phyloP scores from a whole-genome alignment of 225 moss, liverwort and hornwort genomes.

The Pseudoscleropodium purum region DNA sequence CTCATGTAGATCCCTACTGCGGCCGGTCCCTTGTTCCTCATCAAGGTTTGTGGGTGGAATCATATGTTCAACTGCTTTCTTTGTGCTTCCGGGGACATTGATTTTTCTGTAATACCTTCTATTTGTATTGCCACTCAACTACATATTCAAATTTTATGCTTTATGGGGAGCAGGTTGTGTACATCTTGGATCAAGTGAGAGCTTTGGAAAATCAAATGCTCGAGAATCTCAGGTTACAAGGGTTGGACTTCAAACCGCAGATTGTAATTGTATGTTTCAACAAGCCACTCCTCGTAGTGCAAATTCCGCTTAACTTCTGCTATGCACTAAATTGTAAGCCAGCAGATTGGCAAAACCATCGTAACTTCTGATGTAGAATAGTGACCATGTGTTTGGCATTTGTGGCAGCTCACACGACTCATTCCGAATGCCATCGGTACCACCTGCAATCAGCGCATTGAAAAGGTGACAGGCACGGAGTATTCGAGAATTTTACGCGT shows the following conservation, averaged over 20 bases:
- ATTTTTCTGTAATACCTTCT: not conserved
- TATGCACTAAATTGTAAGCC: not conserved
- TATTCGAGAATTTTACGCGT: constrained; percentile 60
- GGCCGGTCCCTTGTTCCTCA: not conserved
- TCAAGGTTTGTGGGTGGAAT: not conserved
- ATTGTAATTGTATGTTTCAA: constrained; percentile 56
- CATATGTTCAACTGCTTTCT: not conserved
- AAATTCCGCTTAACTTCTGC: not conserved
- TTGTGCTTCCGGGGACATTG: not conserved
- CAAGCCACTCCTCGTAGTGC: not conserved
- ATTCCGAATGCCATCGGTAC: constrained; percentile 73
- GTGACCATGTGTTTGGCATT: not conserved
- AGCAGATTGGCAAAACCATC: not conserved
- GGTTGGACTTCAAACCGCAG: constrained; percentile 57
- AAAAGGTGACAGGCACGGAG: constrained; percentile 54
- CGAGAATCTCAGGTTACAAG: constrained; percentile 57
- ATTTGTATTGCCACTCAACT: not conserved
- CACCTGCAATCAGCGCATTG: constrained; percentile 55
- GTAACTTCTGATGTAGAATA: not conserved
- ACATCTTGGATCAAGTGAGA: constrained; percentile 92
- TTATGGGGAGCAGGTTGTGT: constrained; percentile 49
- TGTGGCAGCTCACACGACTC: constrained; percentile 70
- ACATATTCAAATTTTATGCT: not conserved
- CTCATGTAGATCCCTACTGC: not conserved
- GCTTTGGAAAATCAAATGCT: constrained; percentile 74